Percentiles rank a stretch among this genome's conserved stretches.
Conservation (phyloP, 345 rosid species). For the Acer campestre region DNA sequence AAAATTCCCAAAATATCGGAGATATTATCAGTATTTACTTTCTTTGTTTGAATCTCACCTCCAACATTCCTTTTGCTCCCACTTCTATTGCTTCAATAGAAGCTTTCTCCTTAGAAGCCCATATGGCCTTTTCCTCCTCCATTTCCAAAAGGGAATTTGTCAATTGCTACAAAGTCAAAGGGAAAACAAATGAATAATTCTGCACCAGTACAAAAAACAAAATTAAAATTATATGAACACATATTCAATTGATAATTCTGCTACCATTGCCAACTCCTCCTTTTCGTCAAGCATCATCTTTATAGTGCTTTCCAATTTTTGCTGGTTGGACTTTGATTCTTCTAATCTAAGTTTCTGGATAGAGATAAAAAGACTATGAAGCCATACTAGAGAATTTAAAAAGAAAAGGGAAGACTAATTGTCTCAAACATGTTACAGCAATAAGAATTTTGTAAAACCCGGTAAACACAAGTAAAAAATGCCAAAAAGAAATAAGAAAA, state of each 20-base stretch:
- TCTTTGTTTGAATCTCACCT: conserved; percentile 44
- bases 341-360: conserved; percentile 63
- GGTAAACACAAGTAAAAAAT: conserved; percentile 5
- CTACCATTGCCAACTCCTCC: conserved; percentile 92
- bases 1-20: background rate
- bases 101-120: conserved; percentile 75
- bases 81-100: conserved; percentile 61
- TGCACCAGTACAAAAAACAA: conserved; percentile 2
- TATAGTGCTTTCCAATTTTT: conserved; percentile 52
- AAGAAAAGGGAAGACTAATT: conserved; percentile 8
- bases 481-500: conserved; percentile 3
- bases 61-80: conserved; percentile 51
- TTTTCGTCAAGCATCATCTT: conserved; percentile 67
- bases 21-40: background rate
- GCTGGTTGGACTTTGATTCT: conserved; percentile 52
- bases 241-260: conserved; percentile 6
- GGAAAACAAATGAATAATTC: conserved; percentile 10
- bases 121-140: conserved; percentile 91
- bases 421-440: conserved; percentile 16
- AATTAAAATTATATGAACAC: background rate
- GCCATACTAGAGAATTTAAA: conserved; percentile 1
- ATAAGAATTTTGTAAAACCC: background rate
- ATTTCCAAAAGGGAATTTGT: conserved; percentile 77
- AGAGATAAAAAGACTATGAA: conserved; percentile 23
- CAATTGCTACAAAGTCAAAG: conserved; percentile 64